phyloP scores from a whole-genome alignment of 441 rosid genomes.

The Euphorbia celastroides region DNA sequence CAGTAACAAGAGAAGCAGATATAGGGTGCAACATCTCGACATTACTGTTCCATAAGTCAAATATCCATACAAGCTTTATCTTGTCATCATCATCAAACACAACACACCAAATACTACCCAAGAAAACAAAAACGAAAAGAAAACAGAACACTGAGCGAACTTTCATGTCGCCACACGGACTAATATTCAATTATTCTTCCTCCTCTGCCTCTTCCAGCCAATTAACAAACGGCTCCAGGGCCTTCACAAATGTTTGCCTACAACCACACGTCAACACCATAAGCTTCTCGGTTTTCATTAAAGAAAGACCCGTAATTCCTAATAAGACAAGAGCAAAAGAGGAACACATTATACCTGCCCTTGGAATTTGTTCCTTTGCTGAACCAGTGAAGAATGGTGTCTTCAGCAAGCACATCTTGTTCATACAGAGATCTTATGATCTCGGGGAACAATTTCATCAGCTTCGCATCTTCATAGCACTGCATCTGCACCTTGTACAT shows the following conservation, averaged over 20 bases:
- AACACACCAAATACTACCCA: conserved; percentile 8
- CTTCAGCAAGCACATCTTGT: conserved; percentile 92
- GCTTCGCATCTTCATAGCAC: conserved; percentile 96
- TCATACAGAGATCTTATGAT: conserved; percentile 83
- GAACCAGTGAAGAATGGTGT: conserved; percentile 89
- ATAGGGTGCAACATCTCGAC: too few relatives aligned
- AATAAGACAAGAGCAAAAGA: not conserved
- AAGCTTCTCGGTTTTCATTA: too few relatives aligned
- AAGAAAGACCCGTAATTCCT: too few relatives aligned
- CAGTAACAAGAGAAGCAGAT: too few relatives aligned
- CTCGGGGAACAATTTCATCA: conserved; percentile 95
- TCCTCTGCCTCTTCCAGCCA: conserved; percentile 99
- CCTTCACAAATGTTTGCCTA: conserved; percentile 93
- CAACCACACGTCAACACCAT: not conserved
- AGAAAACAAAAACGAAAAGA: conserved; percentile 16
- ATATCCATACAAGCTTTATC: conserved; percentile 5
- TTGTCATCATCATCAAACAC: conserved; percentile 12
- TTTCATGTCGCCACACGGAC: not conserved
- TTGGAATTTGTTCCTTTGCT: conserved; percentile 79
- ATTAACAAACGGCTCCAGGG: conserved; percentile 84
- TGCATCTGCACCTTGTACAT: conserved; percentile 96
- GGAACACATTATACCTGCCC: conserved; percentile 56
- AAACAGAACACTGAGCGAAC: not conserved
- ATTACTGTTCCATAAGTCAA: too few relatives aligned
- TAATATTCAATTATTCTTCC: conserved; percentile 53